These are phyloP conservation scores for Neofusicoccum cordaticola DNA, from an alignment of 2,329 filamentous ascomycete genomes.

Conservation along the genomic window DNA sequence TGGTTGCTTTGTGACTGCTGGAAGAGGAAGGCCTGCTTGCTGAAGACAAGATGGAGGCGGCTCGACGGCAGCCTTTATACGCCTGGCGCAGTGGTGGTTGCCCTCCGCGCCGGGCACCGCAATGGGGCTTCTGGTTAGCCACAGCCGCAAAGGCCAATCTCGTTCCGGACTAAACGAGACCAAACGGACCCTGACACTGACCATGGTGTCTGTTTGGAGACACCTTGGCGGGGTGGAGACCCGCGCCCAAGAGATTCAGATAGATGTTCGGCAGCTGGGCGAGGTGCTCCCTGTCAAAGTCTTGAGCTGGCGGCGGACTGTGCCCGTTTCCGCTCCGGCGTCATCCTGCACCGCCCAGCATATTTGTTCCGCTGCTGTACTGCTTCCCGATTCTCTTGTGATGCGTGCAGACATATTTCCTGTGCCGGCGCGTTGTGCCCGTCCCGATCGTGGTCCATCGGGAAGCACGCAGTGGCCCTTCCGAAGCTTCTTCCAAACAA, in stretches of 20 bases:
- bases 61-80: neutral
- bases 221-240: neutral
- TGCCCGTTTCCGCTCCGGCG: neutral
- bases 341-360: neutral
- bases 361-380: neutral
- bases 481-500: neutral
- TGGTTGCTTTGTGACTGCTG: neutral
- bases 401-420: neutral
- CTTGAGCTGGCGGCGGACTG: too few relatives aligned
- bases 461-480: neutral
- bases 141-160: neutral
- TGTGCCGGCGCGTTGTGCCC: neutral
- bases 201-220: neutral
- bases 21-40: conserved; percentile 8
- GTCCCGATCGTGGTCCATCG: neutral
- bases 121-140: neutral
- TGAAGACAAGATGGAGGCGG: neutral
- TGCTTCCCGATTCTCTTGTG: neutral
- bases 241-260: conserved; percentile 8
- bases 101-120: too few relatives aligned
- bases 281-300: neutral
- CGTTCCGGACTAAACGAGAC: neutral
- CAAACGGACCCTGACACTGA: neutral
- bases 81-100: neutral
- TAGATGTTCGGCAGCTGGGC: neutral